Evolutionary conservation across 305 asterid genomes (phyloP).

Genomic region (Euphrasia arctica): DNA sequence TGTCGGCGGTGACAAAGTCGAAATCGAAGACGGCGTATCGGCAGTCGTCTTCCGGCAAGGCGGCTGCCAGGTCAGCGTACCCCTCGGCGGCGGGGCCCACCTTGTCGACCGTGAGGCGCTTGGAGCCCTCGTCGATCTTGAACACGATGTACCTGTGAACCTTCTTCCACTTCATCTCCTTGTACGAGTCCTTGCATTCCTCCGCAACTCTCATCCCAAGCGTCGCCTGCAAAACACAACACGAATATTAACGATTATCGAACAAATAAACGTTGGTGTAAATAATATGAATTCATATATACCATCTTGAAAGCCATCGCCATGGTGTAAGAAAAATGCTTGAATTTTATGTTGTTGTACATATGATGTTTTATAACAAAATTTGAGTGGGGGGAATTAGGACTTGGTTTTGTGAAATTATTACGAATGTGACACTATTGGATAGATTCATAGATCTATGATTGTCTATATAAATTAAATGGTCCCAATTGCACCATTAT

Average conservation of each 20-base stretch:
- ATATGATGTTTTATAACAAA: too few relatives aligned
- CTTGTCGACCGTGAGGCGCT: conserved; percentile 69
- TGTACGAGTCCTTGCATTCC: conserved; percentile 78
- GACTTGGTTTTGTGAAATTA: neutral
- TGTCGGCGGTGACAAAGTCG: conserved; percentile 25
- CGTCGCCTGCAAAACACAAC: conserved; percentile 40
- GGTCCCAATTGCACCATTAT: too few relatives aligned
- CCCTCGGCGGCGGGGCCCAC: conserved; percentile 73
- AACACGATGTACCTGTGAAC: conserved; percentile 75
- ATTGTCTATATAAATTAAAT: too few relatives aligned
- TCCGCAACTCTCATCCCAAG: conserved; percentile 92
- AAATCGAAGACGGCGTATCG: conserved; percentile 34
- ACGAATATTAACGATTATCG: too few relatives aligned
- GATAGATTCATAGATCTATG: too few relatives aligned
- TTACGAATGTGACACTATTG: neutral
- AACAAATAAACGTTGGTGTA: too few relatives aligned
- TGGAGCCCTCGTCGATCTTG: conserved; percentile 76
- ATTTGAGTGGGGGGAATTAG: too few relatives aligned
- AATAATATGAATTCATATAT: neutral
- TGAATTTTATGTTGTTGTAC: neutral
- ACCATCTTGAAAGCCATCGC: conserved; percentile 97
- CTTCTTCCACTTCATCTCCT: conserved; percentile 97
- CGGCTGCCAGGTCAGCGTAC: conserved; percentile 70
- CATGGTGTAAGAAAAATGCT: neutral
- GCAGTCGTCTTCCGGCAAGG: conserved; percentile 42